Evolutionary conservation across 2,329 filamentous ascomycete species (phyloP), one percentile per base, ranked within the genome.

Genomic region (Pyrenophora seminiperda): DNA sequence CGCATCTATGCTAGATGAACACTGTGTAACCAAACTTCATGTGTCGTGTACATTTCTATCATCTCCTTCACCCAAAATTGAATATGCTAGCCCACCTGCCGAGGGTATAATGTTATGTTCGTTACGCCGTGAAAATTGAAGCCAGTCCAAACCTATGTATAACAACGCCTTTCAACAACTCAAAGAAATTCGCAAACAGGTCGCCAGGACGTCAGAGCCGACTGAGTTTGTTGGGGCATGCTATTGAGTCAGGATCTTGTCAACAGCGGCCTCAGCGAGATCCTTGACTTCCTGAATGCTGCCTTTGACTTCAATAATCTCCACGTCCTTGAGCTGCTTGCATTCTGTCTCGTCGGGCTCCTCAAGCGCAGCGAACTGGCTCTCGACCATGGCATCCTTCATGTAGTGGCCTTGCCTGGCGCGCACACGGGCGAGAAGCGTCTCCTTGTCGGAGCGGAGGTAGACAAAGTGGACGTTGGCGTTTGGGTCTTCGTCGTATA

Each of bases 371-470:
- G 87, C 84, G 60, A 97, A 88, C 72, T 99, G 94, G 75, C 91
- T 96, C 66, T 89, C 86, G 7, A 99, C 92, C 93, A 99, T 97
- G 65, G 85, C 84, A 62, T 90, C 88, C 65, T 94, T 93, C 92
- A 99, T 97, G 75, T 94, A 99, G 72, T 99, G 94, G 43, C 86
- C 86, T 75, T 92, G 77, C 61, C 94, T 84, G 31, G 81, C 79
- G 27, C 81, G 80, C 7, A 97, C 92, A 7, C 94, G 84, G 62
- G 87, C 77, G 49, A 95, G 78, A 22, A 97, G 82, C 7, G 89
- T 81, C 49, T 86, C 82, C 73, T 95, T 89, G 34, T 84, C 79
- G 0, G 92, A 91, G 58, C 87, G 83, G 31, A 99, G 86, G 76
- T 93, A 99, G 62, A 99, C 86, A 71, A 99, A 97, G 76, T 97